Evolutionary conservation across 257 asterid species (phyloP).

Genomic region (Salvia hispanica): DNA sequence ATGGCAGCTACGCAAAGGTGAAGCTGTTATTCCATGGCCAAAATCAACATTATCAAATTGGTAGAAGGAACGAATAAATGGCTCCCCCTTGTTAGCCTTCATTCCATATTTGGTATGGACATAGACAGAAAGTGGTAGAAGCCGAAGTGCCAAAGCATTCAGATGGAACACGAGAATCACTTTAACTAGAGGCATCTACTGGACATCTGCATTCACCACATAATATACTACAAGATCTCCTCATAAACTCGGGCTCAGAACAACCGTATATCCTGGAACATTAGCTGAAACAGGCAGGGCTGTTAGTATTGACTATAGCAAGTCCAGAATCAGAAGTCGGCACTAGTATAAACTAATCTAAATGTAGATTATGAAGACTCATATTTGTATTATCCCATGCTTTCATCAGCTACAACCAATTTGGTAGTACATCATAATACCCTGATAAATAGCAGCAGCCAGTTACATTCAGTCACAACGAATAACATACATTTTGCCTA

Average conservation of each 20-base stretch:
- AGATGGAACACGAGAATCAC: background rate
- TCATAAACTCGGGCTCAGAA: background rate
- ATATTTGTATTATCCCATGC: background rate
- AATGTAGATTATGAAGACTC: background rate
- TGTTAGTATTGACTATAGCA: conserved; percentile 12
- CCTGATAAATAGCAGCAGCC: conserved; percentile 10
- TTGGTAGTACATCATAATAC: background rate
- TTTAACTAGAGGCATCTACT: conserved; percentile 11
- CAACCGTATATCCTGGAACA: background rate
- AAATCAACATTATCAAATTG: background rate
- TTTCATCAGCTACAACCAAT: background rate
- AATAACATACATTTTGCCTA: background rate
- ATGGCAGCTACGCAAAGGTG: background rate
- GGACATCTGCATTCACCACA: background rate
- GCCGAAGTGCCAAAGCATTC: background rate
- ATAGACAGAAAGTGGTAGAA: background rate
- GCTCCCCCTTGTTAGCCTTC: background rate
- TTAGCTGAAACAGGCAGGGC: background rate
- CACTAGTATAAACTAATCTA: background rate
- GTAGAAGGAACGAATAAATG: background rate
- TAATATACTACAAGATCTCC: background rate
- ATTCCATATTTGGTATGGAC: background rate
- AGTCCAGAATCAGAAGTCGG: background rate
- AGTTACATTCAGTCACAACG: background rate
- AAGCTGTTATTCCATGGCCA: background rate